Base-by-base conservation (phyloP, 495 filamentous ascomycete genomes). In the Aspergillus cristatus region DNA sequence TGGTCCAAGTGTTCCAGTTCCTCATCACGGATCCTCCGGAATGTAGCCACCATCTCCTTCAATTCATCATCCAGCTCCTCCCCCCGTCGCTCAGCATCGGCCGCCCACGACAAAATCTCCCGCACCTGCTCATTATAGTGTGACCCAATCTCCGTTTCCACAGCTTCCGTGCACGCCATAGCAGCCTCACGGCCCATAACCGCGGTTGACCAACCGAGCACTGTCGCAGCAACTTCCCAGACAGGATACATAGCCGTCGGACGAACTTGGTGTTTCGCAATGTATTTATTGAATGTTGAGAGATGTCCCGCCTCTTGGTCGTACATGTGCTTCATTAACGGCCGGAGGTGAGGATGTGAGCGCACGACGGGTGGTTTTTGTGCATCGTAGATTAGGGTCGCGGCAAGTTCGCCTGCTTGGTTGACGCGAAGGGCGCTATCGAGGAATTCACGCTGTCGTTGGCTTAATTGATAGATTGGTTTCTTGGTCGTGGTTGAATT, bases 101-200 rank as follows among this genome's bases (percentile, higher is more conserved):
- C 69, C 44, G 85, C 70, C 85, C 94, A 96, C 40, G 76, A 75
- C 18, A 97, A 51, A 51, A 98, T 65, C 28, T 72, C 68, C 34
- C 84, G 61, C 22, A 98, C 83, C 63, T 98, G 91, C 28, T 78
- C 80, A 57, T 98, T 98, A 56, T 98, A 98, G 59, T 98, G 91
- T 12, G 75, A 76, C 1, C 93, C 91, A 46, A 98, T 98, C 68
- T 97, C 91, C 18, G 93, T 98, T 67, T 98, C 91, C 18, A 98
- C 88, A 4, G 91, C 91, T 63, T 98, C 91, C 8, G 91, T 98
- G 54, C 91, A 98, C 15, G 93, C 91, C 91, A 98, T 98, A 3
- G 91, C 88, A 0, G 91, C 90, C 63, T 97, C 90, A 28, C 84
- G 75, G 0, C 93, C 88, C 71, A 97, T 71, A n/a, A 88, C 57